A percentile compares a stretch with the other conserved stretches of the same genome.
These are phyloP conservation scores for Pseudodiploospora longispora DNA, from an alignment of 2,329 filamentous ascomycete species.

Conservation along the genomic window DNA sequence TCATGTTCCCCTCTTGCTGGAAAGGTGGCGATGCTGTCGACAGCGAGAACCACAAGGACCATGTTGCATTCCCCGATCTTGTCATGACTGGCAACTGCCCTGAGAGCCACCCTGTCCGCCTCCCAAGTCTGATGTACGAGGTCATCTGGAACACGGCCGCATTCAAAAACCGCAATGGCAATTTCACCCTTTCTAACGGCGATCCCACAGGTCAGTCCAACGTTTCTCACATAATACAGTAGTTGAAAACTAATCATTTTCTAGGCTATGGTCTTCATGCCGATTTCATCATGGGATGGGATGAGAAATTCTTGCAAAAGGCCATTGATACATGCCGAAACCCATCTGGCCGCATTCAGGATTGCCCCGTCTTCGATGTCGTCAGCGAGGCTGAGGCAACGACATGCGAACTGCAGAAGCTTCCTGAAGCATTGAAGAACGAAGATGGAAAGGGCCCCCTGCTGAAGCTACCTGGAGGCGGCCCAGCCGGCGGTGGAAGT, in stretches of 20 bases:
- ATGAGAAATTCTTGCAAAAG: conserved; percentile 56
- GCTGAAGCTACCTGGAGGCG: conserved; percentile 47
- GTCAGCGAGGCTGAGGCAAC: conserved; percentile 50
- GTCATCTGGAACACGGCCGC: conserved; percentile 70
- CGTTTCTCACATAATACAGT: neutral
- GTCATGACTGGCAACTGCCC: conserved; percentile 75
- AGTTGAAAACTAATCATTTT: neutral
- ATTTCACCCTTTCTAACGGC: conserved; percentile 71
- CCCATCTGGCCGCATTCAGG: conserved; percentile 56
- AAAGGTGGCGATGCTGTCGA: conserved; percentile 59
- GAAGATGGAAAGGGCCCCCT: conserved; percentile 55
- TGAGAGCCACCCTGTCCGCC: conserved; percentile 53
- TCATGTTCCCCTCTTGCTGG: conserved; percentile 89
- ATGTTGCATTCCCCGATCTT: conserved; percentile 71
- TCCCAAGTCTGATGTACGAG: conserved; percentile 76
- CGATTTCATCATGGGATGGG: conserved; percentile 77
- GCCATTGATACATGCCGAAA: conserved; percentile 73
- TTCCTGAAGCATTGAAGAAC: conserved; percentile 43
- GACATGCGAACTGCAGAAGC: conserved; percentile 51
- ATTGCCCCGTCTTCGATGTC: conserved; percentile 69
- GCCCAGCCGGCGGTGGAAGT: conserved; percentile 3
- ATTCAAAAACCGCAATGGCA: conserved; percentile 54
- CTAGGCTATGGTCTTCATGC: conserved; percentile 67
- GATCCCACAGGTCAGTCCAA: conserved; percentile 57
- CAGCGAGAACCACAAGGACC: conserved; percentile 47